Conservation (phyloP, 2,329 filamentous ascomycete species). For the Pseudogymnoascus sp. region DNA sequence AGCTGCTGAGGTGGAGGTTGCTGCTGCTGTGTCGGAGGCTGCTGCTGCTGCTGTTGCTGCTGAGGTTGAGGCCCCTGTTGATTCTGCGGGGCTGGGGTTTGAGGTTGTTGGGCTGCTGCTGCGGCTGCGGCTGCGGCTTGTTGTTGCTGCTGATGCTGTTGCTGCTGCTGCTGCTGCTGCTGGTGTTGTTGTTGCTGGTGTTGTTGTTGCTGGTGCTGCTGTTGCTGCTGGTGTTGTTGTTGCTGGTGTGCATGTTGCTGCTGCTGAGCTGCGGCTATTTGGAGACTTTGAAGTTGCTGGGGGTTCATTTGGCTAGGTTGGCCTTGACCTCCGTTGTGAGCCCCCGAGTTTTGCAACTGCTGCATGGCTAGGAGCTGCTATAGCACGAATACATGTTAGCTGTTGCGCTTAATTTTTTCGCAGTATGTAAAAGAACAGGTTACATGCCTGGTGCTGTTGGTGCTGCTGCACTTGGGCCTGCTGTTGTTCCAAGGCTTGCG, state of each 20-base stretch:
- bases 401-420: background rate
- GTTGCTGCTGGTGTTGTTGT: conserved; percentile 36
- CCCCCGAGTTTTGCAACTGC: conserved; percentile 39
- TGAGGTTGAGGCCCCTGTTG: conserved; percentile 39
- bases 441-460: conserved; percentile 24
- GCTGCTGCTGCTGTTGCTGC: conserved; percentile 36
- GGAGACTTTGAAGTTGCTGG: conserved; percentile 41
- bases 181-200: conserved; percentile 26
- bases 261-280: conserved; percentile 35
- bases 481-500: conserved; percentile 34
- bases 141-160: conserved; percentile 24
- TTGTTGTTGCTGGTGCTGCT: conserved; percentile 36
- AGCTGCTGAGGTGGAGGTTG: conserved; percentile 34
- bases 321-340: conserved; percentile 38
- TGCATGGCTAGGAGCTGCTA: conserved; percentile 42
- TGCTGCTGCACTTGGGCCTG: conserved; percentile 33
- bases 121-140: conserved; percentile 20
- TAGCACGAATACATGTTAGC: background rate
- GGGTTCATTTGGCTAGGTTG: conserved; percentile 45
- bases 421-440: background rate
- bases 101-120: conserved; percentile 22
- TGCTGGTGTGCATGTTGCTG: conserved; percentile 43
- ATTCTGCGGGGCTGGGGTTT: conserved; percentile 33
- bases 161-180: conserved; percentile 32
- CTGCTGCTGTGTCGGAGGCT: conserved; percentile 35